Percentiles rank a stretch among this genome's conserved stretches.
These are phyloP conservation scores for Epichloe gansuensis DNA, from an alignment of 2,329 filamentous ascomycete species.

Conservation along the genomic window DNA sequence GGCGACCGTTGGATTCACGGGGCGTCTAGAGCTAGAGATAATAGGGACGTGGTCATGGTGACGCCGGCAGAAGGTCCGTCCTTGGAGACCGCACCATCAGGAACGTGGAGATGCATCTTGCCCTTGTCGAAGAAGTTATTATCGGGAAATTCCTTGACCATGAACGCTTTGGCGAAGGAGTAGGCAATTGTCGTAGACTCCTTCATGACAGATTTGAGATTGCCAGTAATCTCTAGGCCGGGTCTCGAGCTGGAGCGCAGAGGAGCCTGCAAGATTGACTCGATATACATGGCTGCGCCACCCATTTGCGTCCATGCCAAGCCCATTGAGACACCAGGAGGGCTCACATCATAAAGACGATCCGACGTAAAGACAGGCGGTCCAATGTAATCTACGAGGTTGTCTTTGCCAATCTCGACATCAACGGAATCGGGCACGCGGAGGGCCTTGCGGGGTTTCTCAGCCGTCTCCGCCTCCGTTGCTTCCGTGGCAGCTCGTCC, in stretches of 20 bases:
- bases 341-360: constrained; percentile 85
- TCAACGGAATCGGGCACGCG: constrained; percentile 80
- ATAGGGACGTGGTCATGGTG: constrained; percentile 90
- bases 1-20: constrained; percentile 76
- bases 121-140: constrained; percentile 97
- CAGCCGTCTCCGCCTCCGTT: constrained; percentile 35
- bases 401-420: constrained; percentile 75
- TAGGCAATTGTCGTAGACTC: constrained; percentile 93
- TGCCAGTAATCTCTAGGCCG: constrained; percentile 82
- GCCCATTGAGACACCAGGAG: constrained; percentile 92
- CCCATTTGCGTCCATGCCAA: constrained; percentile 97
- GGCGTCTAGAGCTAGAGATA: constrained; percentile 71
- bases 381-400: constrained; percentile 92
- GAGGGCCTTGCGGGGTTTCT: constrained; percentile 61
- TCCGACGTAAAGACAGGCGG: constrained; percentile 93
- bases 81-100: constrained; percentile 91
- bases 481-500: constrained; percentile 17
- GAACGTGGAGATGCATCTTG: constrained; percentile 88
- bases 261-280: constrained; percentile 83
- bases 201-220: constrained; percentile 95
- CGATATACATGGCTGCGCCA: constrained; percentile 90
- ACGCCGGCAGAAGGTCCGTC: constrained; percentile 89
- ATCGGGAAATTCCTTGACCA: constrained; percentile 73
- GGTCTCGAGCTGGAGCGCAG: constrained; percentile 63
- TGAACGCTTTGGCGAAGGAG: constrained; percentile 82